These are phyloP conservation scores for Colletotrichum horii DNA, from an alignment of 2,329 filamentous ascomycete genomes.

Conservation along the genomic window DNA sequence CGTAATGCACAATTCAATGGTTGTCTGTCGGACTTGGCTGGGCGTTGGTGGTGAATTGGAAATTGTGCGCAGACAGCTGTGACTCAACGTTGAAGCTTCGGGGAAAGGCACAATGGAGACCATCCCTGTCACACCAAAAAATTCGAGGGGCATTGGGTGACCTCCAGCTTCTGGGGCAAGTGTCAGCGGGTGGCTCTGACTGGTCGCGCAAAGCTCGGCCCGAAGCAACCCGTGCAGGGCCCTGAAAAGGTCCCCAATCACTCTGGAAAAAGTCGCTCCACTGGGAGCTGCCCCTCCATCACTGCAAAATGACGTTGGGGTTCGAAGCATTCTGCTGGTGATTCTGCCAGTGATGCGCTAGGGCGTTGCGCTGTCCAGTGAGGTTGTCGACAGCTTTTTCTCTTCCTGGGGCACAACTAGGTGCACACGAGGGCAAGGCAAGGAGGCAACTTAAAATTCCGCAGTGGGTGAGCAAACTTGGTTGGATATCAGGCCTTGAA, in stretches of 20 bases:
- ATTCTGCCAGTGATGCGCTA: slow-evolving; percentile 16
- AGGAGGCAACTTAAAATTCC: background rate
- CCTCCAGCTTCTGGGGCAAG: background rate
- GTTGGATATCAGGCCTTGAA: background rate
- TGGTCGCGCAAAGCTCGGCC: slow-evolving; percentile 4
- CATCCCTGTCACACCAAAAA: slow-evolving; percentile 20
- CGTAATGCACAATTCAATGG: background rate
- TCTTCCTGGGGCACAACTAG: background rate
- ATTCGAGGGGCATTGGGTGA: slow-evolving; percentile 19
- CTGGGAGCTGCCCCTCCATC: slow-evolving; percentile 11
- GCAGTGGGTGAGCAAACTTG: background rate
- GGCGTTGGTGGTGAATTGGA: background rate
- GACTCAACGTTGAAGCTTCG: slow-evolving; percentile 19
- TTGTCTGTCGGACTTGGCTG: background rate
- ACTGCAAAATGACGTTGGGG: slow-evolving; percentile 20
- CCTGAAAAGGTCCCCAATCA: background rate
- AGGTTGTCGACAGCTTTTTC: background rate
- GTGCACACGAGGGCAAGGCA: background rate
- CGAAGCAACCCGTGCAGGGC: slow-evolving; percentile 1
- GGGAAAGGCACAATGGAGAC: background rate
- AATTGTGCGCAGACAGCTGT: slow-evolving; percentile 15
- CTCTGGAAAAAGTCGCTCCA: background rate
- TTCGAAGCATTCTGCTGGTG: slow-evolving; percentile 3
- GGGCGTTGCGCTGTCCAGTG: background rate
- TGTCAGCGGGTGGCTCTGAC: background rate